Base-by-base conservation (phyloP, 2,329 filamentous ascomycete species). In the Fusarium ramigenum region DNA sequence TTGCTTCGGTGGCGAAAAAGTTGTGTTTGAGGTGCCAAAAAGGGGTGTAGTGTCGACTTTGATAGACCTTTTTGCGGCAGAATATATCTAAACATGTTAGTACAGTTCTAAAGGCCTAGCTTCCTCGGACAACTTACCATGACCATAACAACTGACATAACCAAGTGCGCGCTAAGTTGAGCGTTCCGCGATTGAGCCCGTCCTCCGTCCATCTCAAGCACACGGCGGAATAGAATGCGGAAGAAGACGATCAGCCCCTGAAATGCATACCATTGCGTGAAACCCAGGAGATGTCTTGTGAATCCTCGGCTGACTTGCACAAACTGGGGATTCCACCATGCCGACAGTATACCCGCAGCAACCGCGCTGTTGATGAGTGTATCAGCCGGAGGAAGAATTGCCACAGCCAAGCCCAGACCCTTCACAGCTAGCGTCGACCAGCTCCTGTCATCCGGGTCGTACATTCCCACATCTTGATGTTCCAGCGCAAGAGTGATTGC, bases 321-420 rank as follows among this genome's bases (percentile, higher is more conserved):
- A 72, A 93, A 88, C 66, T 87, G 87, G 1, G 91, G 91, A 70
- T 93, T 93, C 92, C 92, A 93, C 87, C 90, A 92, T 18, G 87
- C 81, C 7, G 90, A 87, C 23, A 87, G 75, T 6, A 89, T 72
- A 40, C 87, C 87, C 18, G 86, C 81, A 59, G 82, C 74, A 25
- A 91, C 80, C 25, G 87, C 84, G 76, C 85, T 84, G 59, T 83
- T 83, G 37, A 87, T 83, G 49, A 88, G 75, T 11, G 77, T 75
- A 7, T 84, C 82, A 3, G 82, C 73, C 0, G 75, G 76, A 15
- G 87, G 87, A 10, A 89, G 75, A 18, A 81, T 66, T n/a, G 52
- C 68, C 3, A 74, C 70, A 14, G 60, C 63, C 46, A 64, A 64
- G 11, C 69, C 60, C 4, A 80, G 59, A 4, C 68, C 61, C n/a